Evolutionary conservation across 495 filamentous ascomycete species (phyloP), one percentile per base, ranked within the genome.

Genomic region (Penicillium herquei): DNA sequence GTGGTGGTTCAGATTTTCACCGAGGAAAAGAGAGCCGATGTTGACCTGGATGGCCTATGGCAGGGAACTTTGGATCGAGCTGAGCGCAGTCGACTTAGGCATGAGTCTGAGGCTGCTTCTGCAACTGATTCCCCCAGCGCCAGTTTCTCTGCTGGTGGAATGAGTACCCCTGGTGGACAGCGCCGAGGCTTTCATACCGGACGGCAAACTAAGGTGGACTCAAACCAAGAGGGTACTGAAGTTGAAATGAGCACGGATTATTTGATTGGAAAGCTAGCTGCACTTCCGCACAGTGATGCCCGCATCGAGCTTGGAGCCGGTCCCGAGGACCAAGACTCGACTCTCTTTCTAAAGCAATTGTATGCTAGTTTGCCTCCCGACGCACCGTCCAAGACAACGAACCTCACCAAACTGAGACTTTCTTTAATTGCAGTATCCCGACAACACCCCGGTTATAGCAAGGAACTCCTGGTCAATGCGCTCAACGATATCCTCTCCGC

Each of bases 1-100:
- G 78, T 98, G 16, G 88, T 98, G 30, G 83, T 97, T 32, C 94
- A 98, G 72, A 84, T 98, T 67, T 84, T 98, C 67, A 96, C 90
- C 1, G 87, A 92, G 67, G 81, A 87, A 55, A 91, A 93, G 73
- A 80, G 94, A 65, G 82, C 78, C 18, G 92, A 97, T 56, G 74
- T 96, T 58, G 86, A 90, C 63, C 73, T 98, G 35, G 94, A 98
- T 64, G 74, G 73, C 9, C 75, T 98, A 5, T 98, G 94, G 94
- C 72, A 74, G 21, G 76, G 67, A 37, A 73, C 77, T 16, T 39
- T 87, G 49, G 74, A 70, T 11, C 72, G 76, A 26, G 68, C 70
- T 16, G 64, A 71, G 49, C 66, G 66, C 37, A 69, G 72, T 49
- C 72, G 65, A 49, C 53, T 59, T 32, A 52, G 52, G 63, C 46